Conservation (phyloP, 1,284 basidiomycete genomes). For the Sanghuangporus sanghuang region DNA sequence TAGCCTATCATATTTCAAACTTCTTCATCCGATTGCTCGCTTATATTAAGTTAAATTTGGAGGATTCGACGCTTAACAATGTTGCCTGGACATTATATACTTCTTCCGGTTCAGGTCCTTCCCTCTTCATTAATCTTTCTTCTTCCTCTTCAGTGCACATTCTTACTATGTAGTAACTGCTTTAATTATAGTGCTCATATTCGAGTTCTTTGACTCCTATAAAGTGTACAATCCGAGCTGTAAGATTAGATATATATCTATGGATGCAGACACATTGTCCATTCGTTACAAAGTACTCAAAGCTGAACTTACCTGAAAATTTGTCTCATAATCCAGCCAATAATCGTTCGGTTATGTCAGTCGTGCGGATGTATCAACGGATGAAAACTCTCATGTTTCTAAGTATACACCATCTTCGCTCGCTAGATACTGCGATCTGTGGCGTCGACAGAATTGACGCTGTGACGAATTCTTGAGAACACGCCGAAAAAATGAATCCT, state of each 20-base stretch:
- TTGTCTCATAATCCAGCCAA: too few species aligned
- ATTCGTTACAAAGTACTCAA: too few species aligned
- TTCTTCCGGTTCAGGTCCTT: neutral
- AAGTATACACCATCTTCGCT: neutral
- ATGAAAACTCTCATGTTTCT: neutral
- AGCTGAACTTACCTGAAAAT: too few species aligned
- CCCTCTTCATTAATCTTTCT: neutral
- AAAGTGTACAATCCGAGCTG: too few species aligned
- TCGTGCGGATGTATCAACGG: neutral
- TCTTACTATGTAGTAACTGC: too few species aligned
- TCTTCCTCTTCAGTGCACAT: neutral
- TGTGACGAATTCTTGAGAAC: neutral
- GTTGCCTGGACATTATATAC: neutral
- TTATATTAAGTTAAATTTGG: neutral
- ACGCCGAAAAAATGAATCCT: neutral
- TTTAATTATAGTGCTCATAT: too few species aligned
- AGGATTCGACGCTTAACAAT: neutral
- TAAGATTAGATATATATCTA: too few species aligned
- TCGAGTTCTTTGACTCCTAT: too few species aligned
- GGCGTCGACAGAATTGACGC: neutral
- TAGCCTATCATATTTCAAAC: conserved; percentile 1
- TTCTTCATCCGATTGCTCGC: neutral
- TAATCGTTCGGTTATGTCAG: too few species aligned
- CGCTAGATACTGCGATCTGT: neutral
- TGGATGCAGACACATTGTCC: too few species aligned